Base-by-base conservation (phyloP, 2,329 filamentous ascomycete species). In the Tolypocladium ophioglossoides region DNA sequence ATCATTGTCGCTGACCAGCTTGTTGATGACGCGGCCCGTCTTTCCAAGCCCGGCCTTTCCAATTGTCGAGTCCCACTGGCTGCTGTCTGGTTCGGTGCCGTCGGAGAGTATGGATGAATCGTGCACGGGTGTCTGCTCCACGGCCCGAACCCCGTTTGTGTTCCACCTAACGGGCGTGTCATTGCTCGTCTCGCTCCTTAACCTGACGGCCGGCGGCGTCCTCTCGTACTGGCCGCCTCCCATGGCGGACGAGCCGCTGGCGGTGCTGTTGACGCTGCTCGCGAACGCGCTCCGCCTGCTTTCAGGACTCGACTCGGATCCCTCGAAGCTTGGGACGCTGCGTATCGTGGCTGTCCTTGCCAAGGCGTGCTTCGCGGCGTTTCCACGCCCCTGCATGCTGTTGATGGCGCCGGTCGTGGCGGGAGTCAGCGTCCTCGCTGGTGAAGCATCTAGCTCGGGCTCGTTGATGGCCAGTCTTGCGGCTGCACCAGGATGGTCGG, bases 1-100 rank as follows among this genome's bases (percentile, higher is more conserved):
- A 64, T 92, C 88, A 61, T 91, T 91, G 65, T 92, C 88, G 52
- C 85, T 84, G 65, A 90, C 88, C 53, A 94, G 78, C 64, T 84
- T 83, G 70, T 94, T 89, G 68, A 94, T 92, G 52, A 90, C 86
- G 37, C 86, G 78, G 10, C 86, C 86, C 11, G 85, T 89, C 73
- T 90, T 90, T 46, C 86, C 86, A 2, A 86, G 72, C 3, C 82
- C 84, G 9, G 85, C 84, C 64, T 85, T 85, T 60, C 85, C 85
- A 48, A 87, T 79, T 3, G 84, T 84, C 34, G 83, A 82, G 63
- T 86, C 84, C 81, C 83, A 85, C 66, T 72, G 72, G 27, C 63
- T 66, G 47, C 67, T 64, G 44, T 64, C 62, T 20, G 64, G 60
- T 35, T 73, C 73, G 12, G 64, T 61, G 18, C 67, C 66, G 18